Evolutionary conservation across 2,329 filamentous ascomycete genomes (phyloP).

Genomic region (Microsporum canis): DNA sequence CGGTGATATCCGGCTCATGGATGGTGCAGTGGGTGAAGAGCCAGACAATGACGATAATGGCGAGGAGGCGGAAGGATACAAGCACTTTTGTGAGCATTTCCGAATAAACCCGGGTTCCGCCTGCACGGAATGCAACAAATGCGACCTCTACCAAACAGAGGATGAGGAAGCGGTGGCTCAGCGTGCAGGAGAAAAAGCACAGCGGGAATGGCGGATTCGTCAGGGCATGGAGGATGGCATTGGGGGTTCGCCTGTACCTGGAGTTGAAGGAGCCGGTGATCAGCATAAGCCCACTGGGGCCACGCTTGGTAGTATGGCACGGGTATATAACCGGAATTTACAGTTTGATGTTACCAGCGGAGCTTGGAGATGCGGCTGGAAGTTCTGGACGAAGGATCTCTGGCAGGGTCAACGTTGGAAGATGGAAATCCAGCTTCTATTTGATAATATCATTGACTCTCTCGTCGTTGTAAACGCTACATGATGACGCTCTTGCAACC

Average conservation of each 20-base stretch:
- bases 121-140: constrained; percentile 69
- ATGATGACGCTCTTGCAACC: neutral
- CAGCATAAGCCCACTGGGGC: neutral
- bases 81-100: constrained; percentile 95
- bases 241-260: neutral
- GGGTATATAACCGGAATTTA: constrained; percentile 19
- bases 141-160: constrained; percentile 62
- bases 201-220: constrained; percentile 56
- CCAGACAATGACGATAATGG: constrained; percentile 10
- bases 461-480: constrained; percentile 26
- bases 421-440: constrained; percentile 30
- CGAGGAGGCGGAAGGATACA: constrained; percentile 60
- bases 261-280: neutral
- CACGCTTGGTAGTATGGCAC: neutral
- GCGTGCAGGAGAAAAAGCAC: constrained; percentile 59
- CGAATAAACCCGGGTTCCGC: constrained; percentile 62
- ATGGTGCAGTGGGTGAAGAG: constrained; percentile 6
- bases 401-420: constrained; percentile 34
- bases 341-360: constrained; percentile 14
- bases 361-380: constrained; percentile 17
- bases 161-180: constrained; percentile 59
- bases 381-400: constrained; percentile 28
- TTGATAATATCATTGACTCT: constrained; percentile 32
- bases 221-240: constrained; percentile 38
- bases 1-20: neutral